Percentiles rank a stretch among this genome's conserved stretches.
Conservation (phyloP, 345 rosid genomes). For the Brassica cretica region DNA sequence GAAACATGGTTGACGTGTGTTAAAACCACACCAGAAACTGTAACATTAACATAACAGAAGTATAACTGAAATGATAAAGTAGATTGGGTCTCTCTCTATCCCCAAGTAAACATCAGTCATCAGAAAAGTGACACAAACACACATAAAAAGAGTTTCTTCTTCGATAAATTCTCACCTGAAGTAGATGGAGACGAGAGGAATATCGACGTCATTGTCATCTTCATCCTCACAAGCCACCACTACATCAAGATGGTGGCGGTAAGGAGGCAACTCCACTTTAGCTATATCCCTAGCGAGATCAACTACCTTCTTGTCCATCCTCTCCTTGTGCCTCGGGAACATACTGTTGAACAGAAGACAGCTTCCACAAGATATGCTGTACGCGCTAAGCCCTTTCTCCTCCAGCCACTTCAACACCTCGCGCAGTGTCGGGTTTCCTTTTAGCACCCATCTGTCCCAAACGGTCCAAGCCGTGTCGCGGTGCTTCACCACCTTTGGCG, state of each 20-base stretch:
- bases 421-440: conserved; percentile 67
- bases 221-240: conserved; percentile 91
- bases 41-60: not conserved
- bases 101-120: not conserved
- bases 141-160: conserved; percentile 13
- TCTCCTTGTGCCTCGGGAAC: conserved; percentile 77
- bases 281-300: conserved; percentile 84
- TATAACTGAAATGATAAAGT: not conserved
- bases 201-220: conserved; percentile 80
- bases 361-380: conserved; percentile 87
- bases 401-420: conserved; percentile 82
- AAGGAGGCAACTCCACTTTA: conserved; percentile 68
- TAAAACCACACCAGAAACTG: not conserved
- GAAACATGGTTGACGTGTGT: not conserved
- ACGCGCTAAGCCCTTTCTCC: conserved; percentile 74
- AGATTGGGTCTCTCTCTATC: not conserved
- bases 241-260: conserved; percentile 68
- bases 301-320: conserved; percentile 83
- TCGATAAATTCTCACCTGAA: conserved; percentile 39
- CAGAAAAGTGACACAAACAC: conserved; percentile 11
- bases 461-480: conserved; percentile 87
- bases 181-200: conserved; percentile 78
- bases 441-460: conserved; percentile 88
- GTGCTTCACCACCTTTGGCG: conserved; percentile 78
- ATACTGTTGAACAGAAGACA: conserved; percentile 78